Percentiles rank a stretch among this genome's conserved stretches.
Conservation (phyloP, 176 grass and related monocot genomes). For the Juncus inflexus region DNA sequence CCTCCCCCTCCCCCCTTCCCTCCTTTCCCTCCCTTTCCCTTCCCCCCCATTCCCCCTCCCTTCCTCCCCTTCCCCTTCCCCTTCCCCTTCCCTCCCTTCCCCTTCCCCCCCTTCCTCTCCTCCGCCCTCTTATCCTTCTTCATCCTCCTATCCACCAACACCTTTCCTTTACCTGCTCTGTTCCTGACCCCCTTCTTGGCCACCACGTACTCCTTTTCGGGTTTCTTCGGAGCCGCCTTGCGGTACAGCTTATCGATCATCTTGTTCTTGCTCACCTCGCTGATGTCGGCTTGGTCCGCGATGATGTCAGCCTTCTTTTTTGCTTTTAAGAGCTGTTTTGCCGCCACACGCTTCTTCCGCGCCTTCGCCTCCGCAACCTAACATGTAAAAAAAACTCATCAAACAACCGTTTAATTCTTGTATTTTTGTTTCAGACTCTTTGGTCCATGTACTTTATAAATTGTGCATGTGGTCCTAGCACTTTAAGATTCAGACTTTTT, state of each 20-base stretch:
- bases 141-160: conserved; percentile 77
- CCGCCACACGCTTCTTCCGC: conserved; percentile 64
- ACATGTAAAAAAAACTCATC: too few relatives aligned
- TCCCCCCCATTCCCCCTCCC: conserved; percentile 15
- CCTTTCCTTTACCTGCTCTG: conserved; percentile 67
- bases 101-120: conserved; percentile 27
- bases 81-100: conserved; percentile 36
- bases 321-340: conserved; percentile 69
- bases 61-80: conserved; percentile 27
- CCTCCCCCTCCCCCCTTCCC: neutral
- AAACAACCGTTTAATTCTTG: too few relatives aligned
- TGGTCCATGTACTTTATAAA: too few relatives aligned
- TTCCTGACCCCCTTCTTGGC: conserved; percentile 77
- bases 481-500: too few relatives aligned
- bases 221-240: conserved; percentile 79
- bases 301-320: conserved; percentile 74
- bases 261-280: conserved; percentile 68
- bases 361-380: conserved; percentile 84
- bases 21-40: conserved; percentile 7
- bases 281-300: conserved; percentile 77
- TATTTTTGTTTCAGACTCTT: too few relatives aligned
- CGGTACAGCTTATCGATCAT: conserved; percentile 85
- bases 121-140: conserved; percentile 83
- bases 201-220: conserved; percentile 86
- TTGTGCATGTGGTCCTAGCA: too few relatives aligned